Percentiles rank a stretch among this genome's conserved stretches.
phyloP scores from a whole-genome alignment of 768 basidiomycete genomes.

The Leccinum incarnatum region DNA sequence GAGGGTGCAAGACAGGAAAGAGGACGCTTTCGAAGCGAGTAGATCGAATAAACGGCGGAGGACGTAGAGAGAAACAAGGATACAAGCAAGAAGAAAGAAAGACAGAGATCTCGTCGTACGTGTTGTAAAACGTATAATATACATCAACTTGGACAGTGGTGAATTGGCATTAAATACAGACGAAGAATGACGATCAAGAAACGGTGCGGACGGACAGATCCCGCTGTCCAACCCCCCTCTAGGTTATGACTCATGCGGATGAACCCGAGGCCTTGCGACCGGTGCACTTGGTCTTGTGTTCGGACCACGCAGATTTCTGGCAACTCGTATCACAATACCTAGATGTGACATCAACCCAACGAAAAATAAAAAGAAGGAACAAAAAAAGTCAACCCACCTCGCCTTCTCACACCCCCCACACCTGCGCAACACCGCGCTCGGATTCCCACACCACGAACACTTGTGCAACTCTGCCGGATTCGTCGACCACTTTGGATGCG shows the following conservation, averaged over 20 bases:
- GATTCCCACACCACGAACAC: slow-evolving; percentile 61
- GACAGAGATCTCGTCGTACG: neutral
- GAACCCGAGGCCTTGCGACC: slow-evolving; percentile 1
- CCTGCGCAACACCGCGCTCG: slow-evolving; percentile 54
- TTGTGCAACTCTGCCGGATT: slow-evolving; percentile 53
- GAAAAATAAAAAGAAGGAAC: no score
- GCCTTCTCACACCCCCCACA: slow-evolving; percentile 45
- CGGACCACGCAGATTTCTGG: slow-evolving; percentile 16
- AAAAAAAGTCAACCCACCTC: slow-evolving; percentile 27
- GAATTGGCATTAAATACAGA: neutral
- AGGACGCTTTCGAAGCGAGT: slow-evolving; percentile 56
- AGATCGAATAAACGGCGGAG: slow-evolving; percentile 52
- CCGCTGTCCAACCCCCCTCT: neutral
- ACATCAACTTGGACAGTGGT: neutral
- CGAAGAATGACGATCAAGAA: neutral
- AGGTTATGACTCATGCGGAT: neutral
- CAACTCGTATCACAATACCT: slow-evolving; percentile 18
- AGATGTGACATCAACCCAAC: neutral
- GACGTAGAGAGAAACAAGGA: slow-evolving; percentile 5
- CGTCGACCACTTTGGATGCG: slow-evolving; percentile 45
- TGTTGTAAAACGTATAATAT: slow-evolving; percentile 5
- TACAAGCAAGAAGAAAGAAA: neutral
- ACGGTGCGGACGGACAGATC: neutral
- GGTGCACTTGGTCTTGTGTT: slow-evolving; percentile 14
- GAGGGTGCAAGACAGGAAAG: slow-evolving; percentile 70